Base-by-base conservation (phyloP, 2,329 filamentous ascomycete species). In the Samsoniella hepiali region DNA sequence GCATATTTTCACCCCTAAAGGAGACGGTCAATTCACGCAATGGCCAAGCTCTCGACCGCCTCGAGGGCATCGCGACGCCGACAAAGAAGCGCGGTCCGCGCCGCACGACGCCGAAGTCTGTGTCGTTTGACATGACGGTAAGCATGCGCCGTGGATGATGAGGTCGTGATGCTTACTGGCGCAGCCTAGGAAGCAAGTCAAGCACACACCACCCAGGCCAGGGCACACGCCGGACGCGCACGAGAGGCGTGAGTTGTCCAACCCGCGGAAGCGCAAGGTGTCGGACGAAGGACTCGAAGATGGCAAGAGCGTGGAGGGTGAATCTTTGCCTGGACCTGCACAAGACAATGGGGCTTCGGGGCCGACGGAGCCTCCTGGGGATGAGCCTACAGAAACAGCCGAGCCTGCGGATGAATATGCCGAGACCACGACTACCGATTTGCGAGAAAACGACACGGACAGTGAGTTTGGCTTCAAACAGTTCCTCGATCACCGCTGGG, bases 401-500 rank as follows among this genome's bases (percentile, higher is more conserved):
- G 58, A 29, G 38, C 8, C 58, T 9, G n/a, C 29, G 22, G 29
- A 60, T 4, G 27, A 42, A 50, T 15, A 11, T 29, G 31, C 36
- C 27, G 15, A 42, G 9, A 36, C 44, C 27, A 3, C 58, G 31
- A 22, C 22, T 32, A 15, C 50, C 29, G 58, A 36, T 29, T 32
- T 17, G 10, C 10, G 29, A 13, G 59, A 53, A 22, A 27, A 34
- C 15, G 29, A 57, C 27, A 5, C 60, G 17, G 42, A 49, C 42
- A 11, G 32, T 15, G 62, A 59, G 22, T 63, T 58, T 34, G 7
- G 29, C 2, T 63, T 63, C 9, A 63, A 53, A 13, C 34, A 17
- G 1, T 47, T 63, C 10, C 11, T 55, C 22, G 31, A 68, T 8
- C 64, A 76, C 42, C 73, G 74, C 55, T 75, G 74, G 73, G 61